phyloP scores from a whole-genome alignment of 1,284 basidiomycete genomes.

The Cystobasidium sp. region DNA sequence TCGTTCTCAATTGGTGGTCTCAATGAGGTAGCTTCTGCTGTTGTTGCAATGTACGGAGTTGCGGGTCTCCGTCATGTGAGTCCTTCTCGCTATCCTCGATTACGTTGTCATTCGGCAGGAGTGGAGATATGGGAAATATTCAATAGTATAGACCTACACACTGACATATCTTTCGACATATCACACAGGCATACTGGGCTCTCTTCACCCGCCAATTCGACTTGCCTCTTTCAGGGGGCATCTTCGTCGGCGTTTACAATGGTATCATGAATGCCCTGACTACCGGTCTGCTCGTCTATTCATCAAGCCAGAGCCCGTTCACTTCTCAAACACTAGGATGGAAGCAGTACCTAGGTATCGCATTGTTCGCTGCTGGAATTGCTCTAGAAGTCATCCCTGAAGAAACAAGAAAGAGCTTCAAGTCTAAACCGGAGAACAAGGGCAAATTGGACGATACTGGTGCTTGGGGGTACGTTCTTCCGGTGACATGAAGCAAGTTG shows the following conservation, averaged over 20 bases:
- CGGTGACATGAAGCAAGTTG: too few species aligned
- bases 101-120: not conserved
- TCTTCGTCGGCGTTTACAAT: constrained; percentile 44
- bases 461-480: constrained; percentile 20
- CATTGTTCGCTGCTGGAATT: constrained; percentile 40
- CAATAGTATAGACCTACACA: too few species aligned
- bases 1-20: constrained; percentile 46
- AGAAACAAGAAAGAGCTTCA: constrained; percentile 42
- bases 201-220: constrained; percentile 18
- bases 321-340: constrained; percentile 40
- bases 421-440: constrained; percentile 45
- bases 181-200: constrained; percentile 39
- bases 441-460: constrained; percentile 42
- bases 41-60: constrained; percentile 38
- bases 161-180: not conserved
- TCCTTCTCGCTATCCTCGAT: not conserved
- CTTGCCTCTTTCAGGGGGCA: constrained; percentile 12
- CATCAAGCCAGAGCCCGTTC: constrained; percentile 8
- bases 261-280: constrained; percentile 38
- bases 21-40: constrained; percentile 30
- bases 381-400: constrained; percentile 38
- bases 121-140: not conserved
- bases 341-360: constrained; percentile 44
- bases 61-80: constrained; percentile 37
- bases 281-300: constrained; percentile 38